A percentile compares a stretch with the other conserved stretches of the same genome.
Evolutionary conservation across 352 stramenopile species (phyloP).

Genomic region (Pythium biforme): DNA sequence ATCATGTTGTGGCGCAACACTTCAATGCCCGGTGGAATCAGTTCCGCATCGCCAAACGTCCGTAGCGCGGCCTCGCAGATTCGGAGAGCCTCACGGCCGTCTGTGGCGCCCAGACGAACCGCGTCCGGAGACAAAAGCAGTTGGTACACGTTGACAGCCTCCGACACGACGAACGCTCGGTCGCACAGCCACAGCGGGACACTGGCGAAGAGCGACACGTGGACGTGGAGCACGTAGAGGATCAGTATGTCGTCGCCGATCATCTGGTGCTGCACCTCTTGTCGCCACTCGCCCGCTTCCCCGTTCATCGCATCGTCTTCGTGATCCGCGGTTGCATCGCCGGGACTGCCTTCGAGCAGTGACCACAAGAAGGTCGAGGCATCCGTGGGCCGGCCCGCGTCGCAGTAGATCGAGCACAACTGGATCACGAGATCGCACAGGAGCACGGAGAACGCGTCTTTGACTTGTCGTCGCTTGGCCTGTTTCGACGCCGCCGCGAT

Average conservation of each 20-base stretch:
- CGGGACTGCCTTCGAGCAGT: constrained; percentile 1
- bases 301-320: neutral
- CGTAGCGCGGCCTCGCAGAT: constrained; percentile 14
- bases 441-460: constrained; percentile 23
- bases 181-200: constrained; percentile 18
- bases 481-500: constrained; percentile 14
- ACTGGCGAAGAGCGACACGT: constrained; percentile 5
- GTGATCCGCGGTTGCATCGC: neutral
- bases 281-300: neutral
- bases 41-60: neutral
- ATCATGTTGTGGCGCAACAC: constrained; percentile 25
- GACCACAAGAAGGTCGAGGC: constrained; percentile 12
- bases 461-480: constrained; percentile 2
- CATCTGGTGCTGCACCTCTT: constrained; percentile 13
- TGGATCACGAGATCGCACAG: constrained; percentile 28
- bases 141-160: constrained; percentile 12
- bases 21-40: constrained; percentile 17
- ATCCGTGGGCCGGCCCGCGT: neutral
- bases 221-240: constrained; percentile 15
- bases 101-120: neutral
- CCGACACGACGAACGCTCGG: constrained; percentile 1
- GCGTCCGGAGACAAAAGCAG: constrained; percentile 6
- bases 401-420: constrained; percentile 13
- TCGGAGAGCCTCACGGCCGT: neutral
- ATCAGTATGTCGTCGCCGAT: constrained; percentile 25